Evolutionary conservation across 202 grass and related monocot species (phyloP).

Genomic region (Zizania palustris): DNA sequence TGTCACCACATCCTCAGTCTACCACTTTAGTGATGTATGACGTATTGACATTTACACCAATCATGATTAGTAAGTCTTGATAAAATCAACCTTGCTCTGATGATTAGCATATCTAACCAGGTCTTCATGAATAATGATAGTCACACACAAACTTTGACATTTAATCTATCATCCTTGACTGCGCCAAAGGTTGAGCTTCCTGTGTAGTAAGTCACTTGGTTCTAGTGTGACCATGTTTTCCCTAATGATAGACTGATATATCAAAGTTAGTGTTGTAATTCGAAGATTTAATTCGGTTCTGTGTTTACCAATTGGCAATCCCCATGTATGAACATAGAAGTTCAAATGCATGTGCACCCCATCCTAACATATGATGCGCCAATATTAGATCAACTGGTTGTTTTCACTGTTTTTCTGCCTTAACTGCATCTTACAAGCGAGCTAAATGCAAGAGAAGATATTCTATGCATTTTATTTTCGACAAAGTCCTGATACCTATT

Average conservation of each 20-base stretch:
- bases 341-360: neutral
- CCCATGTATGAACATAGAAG: neutral
- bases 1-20: neutral
- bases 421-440: neutral
- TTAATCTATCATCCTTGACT: neutral
- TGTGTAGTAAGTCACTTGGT: neutral
- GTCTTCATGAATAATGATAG: neutral
- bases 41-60: neutral
- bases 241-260: neutral
- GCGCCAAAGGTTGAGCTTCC: neutral
- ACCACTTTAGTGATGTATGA: neutral
- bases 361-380: neutral
- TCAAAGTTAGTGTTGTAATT: neutral
- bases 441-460: neutral
- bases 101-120: neutral
- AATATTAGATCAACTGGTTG: neutral
- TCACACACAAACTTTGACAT: neutral
- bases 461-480: neutral
- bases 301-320: neutral
- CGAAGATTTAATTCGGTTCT: neutral
- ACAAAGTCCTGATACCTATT: neutral
- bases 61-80: neutral
- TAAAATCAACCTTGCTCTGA: neutral
- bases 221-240: neutral
- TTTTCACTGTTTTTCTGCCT: constrained; percentile 5